A percentile compares a stretch with the other conserved stretches of the same genome.
These are phyloP conservation scores for Scheffersomyces stipitis DNA, from an alignment of 805 yeast species.

Conservation along the genomic window DNA sequence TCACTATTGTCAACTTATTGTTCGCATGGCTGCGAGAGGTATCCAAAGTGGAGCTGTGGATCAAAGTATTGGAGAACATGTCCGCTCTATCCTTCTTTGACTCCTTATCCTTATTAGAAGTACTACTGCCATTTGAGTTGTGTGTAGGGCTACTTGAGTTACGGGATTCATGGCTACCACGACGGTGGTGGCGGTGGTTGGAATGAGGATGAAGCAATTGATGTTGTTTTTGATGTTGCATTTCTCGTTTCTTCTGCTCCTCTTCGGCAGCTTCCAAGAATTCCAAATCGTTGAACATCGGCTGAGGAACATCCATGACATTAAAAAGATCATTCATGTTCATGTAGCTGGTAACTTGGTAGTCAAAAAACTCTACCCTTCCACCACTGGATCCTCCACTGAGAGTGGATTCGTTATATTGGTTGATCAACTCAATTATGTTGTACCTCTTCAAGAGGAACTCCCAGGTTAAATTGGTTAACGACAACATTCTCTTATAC, in stretches of 20 bases:
- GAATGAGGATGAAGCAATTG: neutral
- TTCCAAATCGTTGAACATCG: constrained; percentile 13
- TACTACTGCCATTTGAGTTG: neutral
- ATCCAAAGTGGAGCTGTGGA: neutral
- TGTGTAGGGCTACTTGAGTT: constrained; percentile 2
- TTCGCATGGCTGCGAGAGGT: neutral
- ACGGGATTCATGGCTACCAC: neutral
- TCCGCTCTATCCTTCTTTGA: neutral
- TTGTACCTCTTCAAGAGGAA: constrained; percentile 37
- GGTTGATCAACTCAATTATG: constrained; percentile 28
- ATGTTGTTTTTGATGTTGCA: neutral
- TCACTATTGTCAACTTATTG: constrained; percentile 6
- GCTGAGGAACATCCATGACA: constrained; percentile 46
- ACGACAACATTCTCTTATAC: constrained; percentile 44
- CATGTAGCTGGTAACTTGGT: constrained; percentile 38
- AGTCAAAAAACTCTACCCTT: constrained; percentile 38
- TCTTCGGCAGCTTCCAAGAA: neutral
- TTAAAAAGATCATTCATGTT: constrained; percentile 42
- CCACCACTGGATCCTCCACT: constrained; percentile 4
- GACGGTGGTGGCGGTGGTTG: neutral
- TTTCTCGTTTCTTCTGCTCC: neutral
- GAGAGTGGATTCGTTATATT: constrained; percentile 21
- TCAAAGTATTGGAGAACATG: neutral
- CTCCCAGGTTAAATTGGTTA: constrained; percentile 44
- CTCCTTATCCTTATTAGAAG: neutral